phyloP scores from a whole-genome alignment of 2,329 filamentous ascomycete genomes.

The Fusarium sp. region DNA sequence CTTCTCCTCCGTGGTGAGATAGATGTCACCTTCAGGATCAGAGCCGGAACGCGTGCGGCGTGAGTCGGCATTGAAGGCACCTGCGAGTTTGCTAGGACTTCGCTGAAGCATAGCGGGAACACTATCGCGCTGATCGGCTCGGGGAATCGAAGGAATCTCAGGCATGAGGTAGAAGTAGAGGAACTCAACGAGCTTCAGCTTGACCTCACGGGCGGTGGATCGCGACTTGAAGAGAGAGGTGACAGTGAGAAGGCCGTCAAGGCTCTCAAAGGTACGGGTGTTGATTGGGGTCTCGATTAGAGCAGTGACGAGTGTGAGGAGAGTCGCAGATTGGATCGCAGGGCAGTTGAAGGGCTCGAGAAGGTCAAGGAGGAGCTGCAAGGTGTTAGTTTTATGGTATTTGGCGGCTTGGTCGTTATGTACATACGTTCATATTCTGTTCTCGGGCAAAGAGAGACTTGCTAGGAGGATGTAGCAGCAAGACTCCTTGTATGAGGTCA shows the following conservation, averaged over 20 bases:
- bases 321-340: constrained; percentile 87
- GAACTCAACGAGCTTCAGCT: constrained; percentile 96
- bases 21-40: constrained; percentile 49
- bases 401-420: neutral
- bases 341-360: constrained; percentile 92
- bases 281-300: constrained; percentile 87
- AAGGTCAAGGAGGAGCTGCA: constrained; percentile 85
- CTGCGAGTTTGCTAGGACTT: constrained; percentile 73
- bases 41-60: constrained; percentile 47
- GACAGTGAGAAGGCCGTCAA: constrained; percentile 90
- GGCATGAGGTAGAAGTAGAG: constrained; percentile 99
- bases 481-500: constrained; percentile 85
- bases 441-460: constrained; percentile 87
- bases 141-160: constrained; percentile 71
- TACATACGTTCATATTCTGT: constrained; percentile 87
- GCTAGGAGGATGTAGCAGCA: constrained; percentile 90
- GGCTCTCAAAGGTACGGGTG: constrained; percentile 88
- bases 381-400: constrained; percentile 15
- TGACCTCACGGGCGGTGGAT: constrained; percentile 85
- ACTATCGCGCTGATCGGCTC: constrained; percentile 55
- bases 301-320: constrained; percentile 88
- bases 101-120: constrained; percentile 66
- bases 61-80: constrained; percentile 57
- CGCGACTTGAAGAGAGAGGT: constrained; percentile 93
- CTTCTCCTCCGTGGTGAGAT: constrained; percentile 78